phyloP scores from a whole-genome alignment of 1,284 basidiomycete genomes.

The Ganoderma boninense region DNA sequence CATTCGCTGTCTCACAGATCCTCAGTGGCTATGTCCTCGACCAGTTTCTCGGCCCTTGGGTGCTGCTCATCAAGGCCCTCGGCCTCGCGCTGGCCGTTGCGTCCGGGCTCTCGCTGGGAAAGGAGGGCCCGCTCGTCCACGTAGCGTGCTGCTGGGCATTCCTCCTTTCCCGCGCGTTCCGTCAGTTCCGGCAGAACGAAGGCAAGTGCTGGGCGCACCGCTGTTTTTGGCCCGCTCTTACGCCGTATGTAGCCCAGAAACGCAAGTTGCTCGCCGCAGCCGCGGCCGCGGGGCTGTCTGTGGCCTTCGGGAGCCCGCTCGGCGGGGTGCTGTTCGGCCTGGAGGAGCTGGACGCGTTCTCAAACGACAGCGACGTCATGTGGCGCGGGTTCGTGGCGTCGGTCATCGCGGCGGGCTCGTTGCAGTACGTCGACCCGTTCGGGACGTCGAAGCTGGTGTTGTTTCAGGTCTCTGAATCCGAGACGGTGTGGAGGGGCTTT shows the following conservation, averaged over 20 bases:
- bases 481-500: conserved; percentile 73
- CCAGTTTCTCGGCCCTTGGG: conserved; percentile 76
- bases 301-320: conserved; percentile 79
- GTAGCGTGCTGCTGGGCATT: conserved; percentile 76
- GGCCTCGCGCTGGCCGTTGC: conserved; percentile 83
- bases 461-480: conserved; percentile 68
- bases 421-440: conserved; percentile 80
- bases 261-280: conserved; percentile 73
- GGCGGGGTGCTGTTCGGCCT: conserved; percentile 80
- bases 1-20: conserved; percentile 52
- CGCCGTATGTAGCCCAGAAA: conserved; percentile 60
- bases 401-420: conserved; percentile 71
- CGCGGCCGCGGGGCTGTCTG: conserved; percentile 77
- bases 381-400: conserved; percentile 82
- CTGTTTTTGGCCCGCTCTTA: conserved; percentile 5
- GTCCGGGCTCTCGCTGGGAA: conserved; percentile 79
- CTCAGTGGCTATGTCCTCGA: conserved; percentile 79
- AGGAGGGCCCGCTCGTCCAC: conserved; percentile 80
- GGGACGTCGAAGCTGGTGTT: conserved; percentile 78
- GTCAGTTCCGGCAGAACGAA: conserved; percentile 68
- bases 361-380: conserved; percentile 73
- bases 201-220: conserved; percentile 43
- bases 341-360: conserved; percentile 75
- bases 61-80: conserved; percentile 78
- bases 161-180: conserved; percentile 62